These are phyloP conservation scores for Batkoa obscura DNA, from an alignment of 371 early-diverging fungal species.

Conservation along the genomic window DNA sequence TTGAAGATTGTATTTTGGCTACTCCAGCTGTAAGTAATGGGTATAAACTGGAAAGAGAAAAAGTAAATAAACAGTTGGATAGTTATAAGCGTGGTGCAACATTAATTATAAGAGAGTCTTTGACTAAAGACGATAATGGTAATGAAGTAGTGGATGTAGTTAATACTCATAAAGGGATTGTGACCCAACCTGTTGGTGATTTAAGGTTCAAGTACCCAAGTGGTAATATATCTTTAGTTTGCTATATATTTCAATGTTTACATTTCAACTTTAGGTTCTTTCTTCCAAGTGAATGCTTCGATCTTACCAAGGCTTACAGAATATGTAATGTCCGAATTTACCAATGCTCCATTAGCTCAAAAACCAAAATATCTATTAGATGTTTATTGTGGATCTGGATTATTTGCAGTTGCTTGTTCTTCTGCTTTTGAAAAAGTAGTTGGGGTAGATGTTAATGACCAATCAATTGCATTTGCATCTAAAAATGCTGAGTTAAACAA, in stretches of 20 bases:
- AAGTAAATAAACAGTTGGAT: constrained; percentile 14
- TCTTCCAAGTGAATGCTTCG: constrained; percentile 44
- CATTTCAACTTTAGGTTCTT: constrained; percentile 23
- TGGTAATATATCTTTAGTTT: constrained; percentile 12
- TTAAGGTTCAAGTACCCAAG: constrained; percentile 15
- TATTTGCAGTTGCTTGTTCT: constrained; percentile 37
- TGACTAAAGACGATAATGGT: constrained; percentile 8
- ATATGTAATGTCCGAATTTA: constrained; percentile 24
- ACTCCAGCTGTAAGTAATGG: constrained; percentile 30
- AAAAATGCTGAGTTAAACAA: constrained; percentile 34
- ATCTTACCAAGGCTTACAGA: constrained; percentile 30
- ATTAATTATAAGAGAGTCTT: constrained; percentile 27
- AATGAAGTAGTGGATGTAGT: constrained; percentile 10
- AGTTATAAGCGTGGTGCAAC: constrained; percentile 29
- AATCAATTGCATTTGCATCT: constrained; percentile 29
- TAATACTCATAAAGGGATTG: constrained; percentile 16
- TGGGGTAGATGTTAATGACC: constrained; percentile 38
- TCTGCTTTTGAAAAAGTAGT: constrained; percentile 27
- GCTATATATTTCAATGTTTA: constrained; percentile 18
- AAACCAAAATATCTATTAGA: constrained; percentile 26
- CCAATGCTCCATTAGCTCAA: constrained; percentile 10
- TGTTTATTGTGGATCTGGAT: constrained; percentile 47
- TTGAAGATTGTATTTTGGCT: constrained; percentile 37
- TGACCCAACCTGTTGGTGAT: constrained; percentile 18
- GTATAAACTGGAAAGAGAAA: neutral